Conservation (phyloP, 352 stramenopile genomes). For the Pythium aphanidermatum region DNA sequence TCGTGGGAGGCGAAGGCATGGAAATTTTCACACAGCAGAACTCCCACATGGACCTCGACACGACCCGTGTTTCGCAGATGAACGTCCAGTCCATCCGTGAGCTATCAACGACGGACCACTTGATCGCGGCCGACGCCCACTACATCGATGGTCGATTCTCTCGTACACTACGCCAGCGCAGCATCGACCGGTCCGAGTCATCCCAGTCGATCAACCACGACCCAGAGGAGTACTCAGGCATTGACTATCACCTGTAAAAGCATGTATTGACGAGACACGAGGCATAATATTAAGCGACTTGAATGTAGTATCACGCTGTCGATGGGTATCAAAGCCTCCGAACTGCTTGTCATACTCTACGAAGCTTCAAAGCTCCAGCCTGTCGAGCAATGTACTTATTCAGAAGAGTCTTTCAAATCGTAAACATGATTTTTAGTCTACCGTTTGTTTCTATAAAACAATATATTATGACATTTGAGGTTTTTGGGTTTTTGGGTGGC, state of each 20-base stretch:
- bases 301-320: too few relatives aligned
- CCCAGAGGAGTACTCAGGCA: slow-evolving; percentile 77
- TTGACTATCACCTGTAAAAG: slow-evolving; percentile 84
- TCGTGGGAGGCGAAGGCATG: slow-evolving; percentile 34
- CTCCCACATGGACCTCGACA: slow-evolving; percentile 86
- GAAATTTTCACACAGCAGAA: slow-evolving; percentile 79
- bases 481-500: neutral
- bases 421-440: too few relatives aligned
- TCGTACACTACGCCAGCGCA: slow-evolving; percentile 48
- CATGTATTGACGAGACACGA: neutral
- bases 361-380: too few relatives aligned
- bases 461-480: neutral
- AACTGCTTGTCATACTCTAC: too few relatives aligned
- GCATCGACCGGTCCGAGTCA: slow-evolving; percentile 34
- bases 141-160: slow-evolving; percentile 51
- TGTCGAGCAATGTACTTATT: too few relatives aligned
- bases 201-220: slow-evolving; percentile 71
- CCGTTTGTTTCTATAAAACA: too few relatives aligned
- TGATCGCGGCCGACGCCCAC: slow-evolving; percentile 56
- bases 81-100: slow-evolving; percentile 67
- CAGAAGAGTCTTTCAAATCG: too few relatives aligned
- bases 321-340: too few relatives aligned
- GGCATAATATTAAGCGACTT: too few relatives aligned
- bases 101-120: slow-evolving; percentile 56
- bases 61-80: slow-evolving; percentile 43